A percentile compares a stretch with the other conserved stretches of the same genome.
phyloP scores from a whole-genome alignment of 208 protist genomes.

The Angomonas desouzai region DNA sequence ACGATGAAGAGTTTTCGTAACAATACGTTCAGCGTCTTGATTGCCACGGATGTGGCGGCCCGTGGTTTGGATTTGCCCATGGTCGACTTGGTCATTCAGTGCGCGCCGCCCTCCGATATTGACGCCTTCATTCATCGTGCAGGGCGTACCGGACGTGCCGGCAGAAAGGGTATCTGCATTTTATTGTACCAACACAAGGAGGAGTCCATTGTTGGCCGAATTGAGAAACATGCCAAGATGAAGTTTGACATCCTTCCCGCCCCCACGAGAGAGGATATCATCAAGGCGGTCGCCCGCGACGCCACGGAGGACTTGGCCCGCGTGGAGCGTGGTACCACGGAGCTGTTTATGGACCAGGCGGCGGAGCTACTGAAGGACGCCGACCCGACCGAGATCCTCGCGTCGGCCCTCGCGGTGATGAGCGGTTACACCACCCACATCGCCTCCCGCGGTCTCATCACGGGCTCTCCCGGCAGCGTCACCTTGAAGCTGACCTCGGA shows the following conservation, averaged over 20 bases:
- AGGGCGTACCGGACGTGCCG: constrained; percentile 95
- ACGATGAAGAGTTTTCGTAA: constrained; percentile 93
- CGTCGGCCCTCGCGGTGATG: constrained; percentile 88
- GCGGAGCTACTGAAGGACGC: constrained; percentile 85
- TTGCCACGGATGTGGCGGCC: constrained; percentile 92
- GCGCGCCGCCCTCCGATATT: constrained; percentile 75
- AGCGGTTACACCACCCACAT: constrained; percentile 91
- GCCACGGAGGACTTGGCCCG: constrained; percentile 83
- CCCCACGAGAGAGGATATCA: constrained; percentile 84
- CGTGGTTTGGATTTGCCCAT: constrained; percentile 84
- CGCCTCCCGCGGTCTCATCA: constrained; percentile 75
- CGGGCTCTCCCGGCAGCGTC: constrained; percentile 64
- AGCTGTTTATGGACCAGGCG: constrained; percentile 87
- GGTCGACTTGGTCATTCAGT: constrained; percentile 90
- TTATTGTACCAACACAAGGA: constrained; percentile 81
- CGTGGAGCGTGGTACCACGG: constrained; percentile 77
- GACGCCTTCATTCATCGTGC: constrained; percentile 97
- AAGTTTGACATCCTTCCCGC: constrained; percentile 87
- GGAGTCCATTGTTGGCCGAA: constrained; percentile 86
- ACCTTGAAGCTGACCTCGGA: constrained; percentile 74
- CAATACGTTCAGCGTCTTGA: constrained; percentile 92
- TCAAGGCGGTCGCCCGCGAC: constrained; percentile 78
- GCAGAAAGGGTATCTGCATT: constrained; percentile 86
- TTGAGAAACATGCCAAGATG: constrained; percentile 89
- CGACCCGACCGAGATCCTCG: constrained; percentile 81